These are phyloP conservation scores for Lycium ferocissimum DNA, from an alignment of 257 asterid species.

Conservation along the genomic window DNA sequence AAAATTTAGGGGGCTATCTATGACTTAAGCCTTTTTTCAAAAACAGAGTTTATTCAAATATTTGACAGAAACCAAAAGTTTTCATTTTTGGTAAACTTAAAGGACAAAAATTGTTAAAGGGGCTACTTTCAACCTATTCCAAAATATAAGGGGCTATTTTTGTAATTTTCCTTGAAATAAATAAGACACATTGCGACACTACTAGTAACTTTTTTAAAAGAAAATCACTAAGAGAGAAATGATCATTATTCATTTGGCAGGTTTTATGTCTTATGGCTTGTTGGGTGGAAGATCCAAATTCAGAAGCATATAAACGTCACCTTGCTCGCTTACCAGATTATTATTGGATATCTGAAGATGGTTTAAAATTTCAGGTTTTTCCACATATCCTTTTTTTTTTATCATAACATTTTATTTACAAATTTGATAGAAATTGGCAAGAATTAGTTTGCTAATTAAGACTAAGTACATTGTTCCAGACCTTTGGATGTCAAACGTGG, in stretches of 20 bases:
- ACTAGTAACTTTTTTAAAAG: too few species aligned
- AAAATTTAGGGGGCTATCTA: too few species aligned
- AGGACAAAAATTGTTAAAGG: too few species aligned
- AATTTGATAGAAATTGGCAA: background rate
- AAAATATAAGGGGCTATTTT: too few species aligned
- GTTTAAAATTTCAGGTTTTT: conserved; percentile 67
- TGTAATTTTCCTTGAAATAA: too few species aligned
- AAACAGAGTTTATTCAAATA: too few species aligned
- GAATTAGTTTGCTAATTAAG: background rate
- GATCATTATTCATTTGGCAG: conserved; percentile 24
- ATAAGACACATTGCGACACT: too few species aligned
- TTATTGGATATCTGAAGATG: conserved; percentile 76
- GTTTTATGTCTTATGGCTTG: conserved; percentile 59
- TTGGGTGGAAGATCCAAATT: conserved; percentile 75
- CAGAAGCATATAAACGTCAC: conserved; percentile 52
- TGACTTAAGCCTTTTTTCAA: too few species aligned
- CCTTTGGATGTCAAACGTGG: conserved; percentile 65
- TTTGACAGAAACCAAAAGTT: too few species aligned
- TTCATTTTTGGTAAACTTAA: too few species aligned
- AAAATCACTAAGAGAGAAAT: too few species aligned
- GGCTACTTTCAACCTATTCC: too few species aligned
- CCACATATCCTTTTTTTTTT: background rate
- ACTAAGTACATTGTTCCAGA: conserved; percentile 31
- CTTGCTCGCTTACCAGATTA: conserved; percentile 65
- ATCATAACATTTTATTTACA: background rate